These are phyloP conservation scores for Russula vinacea DNA, from an alignment of 768 basidiomycete species.

Conservation along the genomic window DNA sequence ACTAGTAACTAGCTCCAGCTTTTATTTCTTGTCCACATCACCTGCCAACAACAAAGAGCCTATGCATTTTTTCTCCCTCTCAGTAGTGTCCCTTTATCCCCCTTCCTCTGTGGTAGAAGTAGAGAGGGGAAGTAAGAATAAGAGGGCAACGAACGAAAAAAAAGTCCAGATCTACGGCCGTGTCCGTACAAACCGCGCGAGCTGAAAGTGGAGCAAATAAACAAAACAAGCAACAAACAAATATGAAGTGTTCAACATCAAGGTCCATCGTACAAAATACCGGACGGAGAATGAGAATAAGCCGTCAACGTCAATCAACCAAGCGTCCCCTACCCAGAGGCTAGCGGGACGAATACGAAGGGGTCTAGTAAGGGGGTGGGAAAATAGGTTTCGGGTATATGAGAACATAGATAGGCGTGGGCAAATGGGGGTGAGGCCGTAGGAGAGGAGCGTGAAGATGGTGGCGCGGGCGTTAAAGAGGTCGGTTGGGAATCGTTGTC, in stretches of 20 bases:
- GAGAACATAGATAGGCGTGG: slow-evolving; percentile 8
- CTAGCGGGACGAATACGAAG: neutral
- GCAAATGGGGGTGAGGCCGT: neutral
- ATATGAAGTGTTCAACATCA: neutral
- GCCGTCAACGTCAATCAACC: slow-evolving; percentile 20
- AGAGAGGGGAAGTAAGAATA: neutral
- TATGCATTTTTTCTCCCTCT: slow-evolving; percentile 13
- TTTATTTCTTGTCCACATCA: neutral
- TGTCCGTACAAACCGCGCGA: slow-evolving; percentile 3
- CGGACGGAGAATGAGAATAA: neutral
- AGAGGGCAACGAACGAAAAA: neutral
- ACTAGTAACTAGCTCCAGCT: neutral
- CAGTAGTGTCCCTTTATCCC: neutral
- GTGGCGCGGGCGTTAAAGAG: slow-evolving; percentile 23
- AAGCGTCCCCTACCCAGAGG: neutral
- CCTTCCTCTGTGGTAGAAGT: slow-evolving; percentile 6
- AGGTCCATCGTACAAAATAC: slow-evolving; percentile 15
- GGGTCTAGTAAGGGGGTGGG: slow-evolving; percentile 3
- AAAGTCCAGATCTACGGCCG: slow-evolving; percentile 7
- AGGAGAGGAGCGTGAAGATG: neutral
- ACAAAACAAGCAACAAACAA: neutral
- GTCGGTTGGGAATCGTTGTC: slow-evolving; percentile 12
- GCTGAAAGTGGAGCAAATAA: slow-evolving; percentile 6
- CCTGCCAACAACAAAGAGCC: slow-evolving; percentile 2
- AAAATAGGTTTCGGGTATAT: slow-evolving; percentile 22